Conservation (phyloP, 1,284 basidiomycete genomes). For the Anthracocystis panici-leucophaei region DNA sequence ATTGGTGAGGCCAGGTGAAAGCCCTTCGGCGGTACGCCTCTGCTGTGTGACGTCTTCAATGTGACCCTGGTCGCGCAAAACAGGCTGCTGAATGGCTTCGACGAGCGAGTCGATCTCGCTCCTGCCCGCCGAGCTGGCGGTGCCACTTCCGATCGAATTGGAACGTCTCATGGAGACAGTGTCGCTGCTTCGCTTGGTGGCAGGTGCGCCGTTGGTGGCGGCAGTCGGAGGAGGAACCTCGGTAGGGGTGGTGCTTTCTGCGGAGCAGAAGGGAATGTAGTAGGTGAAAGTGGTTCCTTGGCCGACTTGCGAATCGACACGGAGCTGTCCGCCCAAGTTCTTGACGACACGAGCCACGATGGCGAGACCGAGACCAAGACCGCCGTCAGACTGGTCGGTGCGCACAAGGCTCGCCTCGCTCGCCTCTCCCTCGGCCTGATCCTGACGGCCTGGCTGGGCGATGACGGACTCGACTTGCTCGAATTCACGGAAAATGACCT, state of each 20-base stretch:
- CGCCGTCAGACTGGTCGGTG: slow-evolving; percentile 46
- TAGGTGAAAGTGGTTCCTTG: slow-evolving; percentile 82
- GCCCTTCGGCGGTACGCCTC: slow-evolving; percentile 26
- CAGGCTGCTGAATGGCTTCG: slow-evolving; percentile 73
- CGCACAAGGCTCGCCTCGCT: slow-evolving; percentile 29
- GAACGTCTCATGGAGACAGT: slow-evolving; percentile 45
- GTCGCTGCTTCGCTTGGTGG: slow-evolving; percentile 31
- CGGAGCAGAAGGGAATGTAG: slow-evolving; percentile 75
- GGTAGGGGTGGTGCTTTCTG: slow-evolving; percentile 38
- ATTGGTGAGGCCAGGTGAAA: slow-evolving; percentile 10
- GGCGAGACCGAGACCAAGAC: slow-evolving; percentile 78
- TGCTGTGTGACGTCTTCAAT: slow-evolving; percentile 38
- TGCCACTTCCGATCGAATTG: slow-evolving; percentile 54
- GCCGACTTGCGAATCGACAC: slow-evolving; percentile 79
- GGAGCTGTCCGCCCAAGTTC: slow-evolving; percentile 82
- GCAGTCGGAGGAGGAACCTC: slow-evolving; percentile 18
- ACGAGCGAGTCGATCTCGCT: slow-evolving; percentile 78
- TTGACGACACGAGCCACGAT: slow-evolving; percentile 86
- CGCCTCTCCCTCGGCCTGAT: slow-evolving; percentile 12
- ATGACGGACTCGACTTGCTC: slow-evolving; percentile 80
- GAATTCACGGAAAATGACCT: slow-evolving; percentile 86
- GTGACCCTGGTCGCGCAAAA: slow-evolving; percentile 63
- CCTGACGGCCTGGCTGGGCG: slow-evolving; percentile 38
- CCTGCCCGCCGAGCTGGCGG: slow-evolving; percentile 45
- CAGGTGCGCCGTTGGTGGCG: slow-evolving; percentile 20